These are phyloP conservation scores for Botrytis elliptica DNA, from an alignment of 2,329 filamentous ascomycete genomes.

Conservation along the genomic window DNA sequence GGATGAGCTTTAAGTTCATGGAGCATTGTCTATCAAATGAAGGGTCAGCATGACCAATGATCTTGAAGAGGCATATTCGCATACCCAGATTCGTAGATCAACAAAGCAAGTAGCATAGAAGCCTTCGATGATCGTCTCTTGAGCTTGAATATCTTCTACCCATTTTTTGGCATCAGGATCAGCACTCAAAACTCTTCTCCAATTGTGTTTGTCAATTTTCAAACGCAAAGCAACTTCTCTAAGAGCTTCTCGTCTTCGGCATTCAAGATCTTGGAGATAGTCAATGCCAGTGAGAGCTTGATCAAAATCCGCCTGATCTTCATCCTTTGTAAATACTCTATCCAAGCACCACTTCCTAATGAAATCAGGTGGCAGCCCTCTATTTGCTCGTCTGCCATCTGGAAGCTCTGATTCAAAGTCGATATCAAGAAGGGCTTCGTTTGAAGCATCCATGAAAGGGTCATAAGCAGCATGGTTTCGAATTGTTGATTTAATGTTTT, in stretches of 20 bases:
- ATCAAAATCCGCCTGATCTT: conserved; percentile 28
- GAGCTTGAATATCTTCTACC: conserved; percentile 30
- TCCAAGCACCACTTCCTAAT: conserved; percentile 28
- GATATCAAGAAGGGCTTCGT: conserved; percentile 28
- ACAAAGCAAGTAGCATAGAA: conserved; percentile 32
- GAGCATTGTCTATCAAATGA: conserved; percentile 31
- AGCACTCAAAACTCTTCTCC: conserved; percentile 27
- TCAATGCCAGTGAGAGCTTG: conserved; percentile 33
- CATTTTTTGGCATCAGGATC: conserved; percentile 30
- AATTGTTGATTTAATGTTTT: conserved; percentile 8
- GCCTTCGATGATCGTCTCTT: conserved; percentile 29
- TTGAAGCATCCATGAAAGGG: conserved; percentile 26
- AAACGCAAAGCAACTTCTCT: conserved; percentile 30
- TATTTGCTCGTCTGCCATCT: background rate
- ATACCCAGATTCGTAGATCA: conserved; percentile 36
- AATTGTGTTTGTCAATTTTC: conserved; percentile 30
- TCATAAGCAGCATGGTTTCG: conserved; percentile 19
- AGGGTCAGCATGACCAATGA: conserved; percentile 14
- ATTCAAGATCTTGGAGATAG: conserved; percentile 35
- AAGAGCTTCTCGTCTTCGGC: conserved; percentile 26
- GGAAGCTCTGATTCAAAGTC: conserved; percentile 7
- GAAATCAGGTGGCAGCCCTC: conserved; percentile 27
- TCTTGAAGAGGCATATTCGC: background rate
- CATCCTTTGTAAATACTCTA: conserved; percentile 28
- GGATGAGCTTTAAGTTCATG: conserved; percentile 26